Evolutionary conservation across 257 asterid species (phyloP).

Genomic region (Oldenlandia corymbosa): DNA sequence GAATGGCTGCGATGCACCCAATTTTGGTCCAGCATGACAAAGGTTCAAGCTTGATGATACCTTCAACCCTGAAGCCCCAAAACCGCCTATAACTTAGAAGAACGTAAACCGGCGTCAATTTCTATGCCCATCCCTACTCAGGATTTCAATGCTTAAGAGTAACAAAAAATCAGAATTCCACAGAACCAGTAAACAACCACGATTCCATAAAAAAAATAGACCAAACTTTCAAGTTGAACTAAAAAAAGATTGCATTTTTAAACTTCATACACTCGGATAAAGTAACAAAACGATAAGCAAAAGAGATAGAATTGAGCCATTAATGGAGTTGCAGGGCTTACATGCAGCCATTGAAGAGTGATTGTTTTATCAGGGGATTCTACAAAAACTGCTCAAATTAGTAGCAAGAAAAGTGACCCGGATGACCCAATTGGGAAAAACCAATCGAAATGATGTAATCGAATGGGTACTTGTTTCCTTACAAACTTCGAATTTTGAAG

Average conservation of each 20-base stretch:
- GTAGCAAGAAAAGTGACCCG: background rate
- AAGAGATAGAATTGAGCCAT: background rate
- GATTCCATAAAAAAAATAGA: background rate
- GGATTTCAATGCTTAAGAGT: background rate
- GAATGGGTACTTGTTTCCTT: too few relatives aligned
- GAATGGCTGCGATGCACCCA: constrained; percentile 26
- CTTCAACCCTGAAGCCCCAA: constrained; percentile 55
- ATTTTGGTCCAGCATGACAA: constrained; percentile 39
- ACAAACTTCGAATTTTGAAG: too few relatives aligned
- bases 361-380: background rate
- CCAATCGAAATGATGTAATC: background rate
- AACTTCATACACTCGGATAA: background rate
- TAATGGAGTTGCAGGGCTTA: constrained; percentile 6
- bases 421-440: background rate
- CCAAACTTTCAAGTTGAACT: background rate
- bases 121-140: background rate
- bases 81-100: constrained; percentile 39
- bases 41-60: constrained; percentile 38
- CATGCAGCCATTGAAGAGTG: constrained; percentile 23
- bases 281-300: background rate
- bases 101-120: constrained; percentile 12
- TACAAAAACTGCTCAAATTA: background rate
- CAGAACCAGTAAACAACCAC: background rate
- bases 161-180: background rate
- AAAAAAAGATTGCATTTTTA: constrained; percentile 1